These are phyloP conservation scores for Mycena sanguinolenta DNA, from an alignment of 768 basidiomycete genomes.

Conservation along the genomic window DNA sequence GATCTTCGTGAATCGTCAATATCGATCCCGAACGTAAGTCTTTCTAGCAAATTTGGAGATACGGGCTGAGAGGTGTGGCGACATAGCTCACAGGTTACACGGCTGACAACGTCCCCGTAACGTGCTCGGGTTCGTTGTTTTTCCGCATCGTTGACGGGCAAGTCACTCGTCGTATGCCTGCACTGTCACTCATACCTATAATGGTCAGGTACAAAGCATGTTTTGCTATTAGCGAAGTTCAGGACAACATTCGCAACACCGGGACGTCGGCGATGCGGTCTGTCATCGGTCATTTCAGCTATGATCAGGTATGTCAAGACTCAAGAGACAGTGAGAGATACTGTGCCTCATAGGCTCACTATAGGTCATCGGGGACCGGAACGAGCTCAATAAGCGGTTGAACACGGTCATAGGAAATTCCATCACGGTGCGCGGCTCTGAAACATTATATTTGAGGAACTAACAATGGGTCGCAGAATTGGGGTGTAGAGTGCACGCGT, in stretches of 20 bases:
- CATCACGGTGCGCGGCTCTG: slow-evolving; percentile 51
- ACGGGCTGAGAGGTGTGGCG: not conserved
- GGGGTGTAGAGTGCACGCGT: slow-evolving; percentile 71
- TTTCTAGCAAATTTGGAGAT: not conserved
- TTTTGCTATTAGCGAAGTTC: slow-evolving; percentile 64
- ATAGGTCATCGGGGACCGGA: slow-evolving; percentile 68
- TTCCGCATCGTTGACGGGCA: slow-evolving; percentile 61
- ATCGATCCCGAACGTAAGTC: slow-evolving; percentile 56
- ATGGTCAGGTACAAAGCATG: slow-evolving; percentile 59
- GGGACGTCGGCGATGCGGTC: slow-evolving; percentile 70
- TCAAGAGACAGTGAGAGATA: too few species aligned
- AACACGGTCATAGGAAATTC: slow-evolving; percentile 64
- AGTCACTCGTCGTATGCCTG: too few species aligned
- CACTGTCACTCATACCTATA: too few species aligned
- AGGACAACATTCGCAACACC: slow-evolving; percentile 63
- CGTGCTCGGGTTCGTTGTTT: slow-evolving; percentile 67
- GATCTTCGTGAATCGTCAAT: slow-evolving; percentile 65
- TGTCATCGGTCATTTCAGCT: slow-evolving; percentile 64
- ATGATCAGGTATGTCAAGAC: slow-evolving; percentile 60
- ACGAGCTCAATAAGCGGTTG: slow-evolving; percentile 62
- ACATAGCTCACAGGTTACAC: slow-evolving; percentile 50
- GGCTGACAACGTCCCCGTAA: slow-evolving; percentile 60
- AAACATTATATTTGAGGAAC: not conserved
- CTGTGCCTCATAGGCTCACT: not conserved
- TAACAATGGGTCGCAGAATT: slow-evolving; percentile 48